Evolutionary conservation across 352 stramenopile genomes (phyloP), one percentile per base, ranked within the genome.

Genomic region (Lagenidium sp.): DNA sequence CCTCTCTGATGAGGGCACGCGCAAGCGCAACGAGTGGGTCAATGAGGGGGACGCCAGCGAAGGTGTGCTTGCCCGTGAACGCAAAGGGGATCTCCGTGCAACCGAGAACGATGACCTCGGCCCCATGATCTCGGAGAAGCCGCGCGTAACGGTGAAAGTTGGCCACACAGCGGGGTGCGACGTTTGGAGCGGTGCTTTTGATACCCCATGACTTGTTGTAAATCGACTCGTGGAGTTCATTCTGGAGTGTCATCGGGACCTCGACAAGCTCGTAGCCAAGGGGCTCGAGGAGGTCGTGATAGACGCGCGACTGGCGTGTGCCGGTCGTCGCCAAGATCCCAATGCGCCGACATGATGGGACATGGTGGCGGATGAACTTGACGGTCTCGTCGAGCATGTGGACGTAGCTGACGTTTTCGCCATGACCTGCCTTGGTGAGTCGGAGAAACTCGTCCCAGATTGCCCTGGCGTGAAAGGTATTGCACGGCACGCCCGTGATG

Each of bases 51-150:
- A 64, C 40, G 4, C 57, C 68, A 22, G 56, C 59, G 25, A 74
- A 59, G 4, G 52, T 50, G 8, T 64, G 65, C 19, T 75, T 66
- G 15, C 65, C 72, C 7, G 58, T 50, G 34, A 89, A 85, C 10
- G 71, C 73, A 35, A 89, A 85, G 11, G 76, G 76, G 34, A 89
- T 85, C 52, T 89, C 76, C 4, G 76, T 89, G 55, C 76, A 89
- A 42, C 76, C 76, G 39, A 89, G 62, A 21, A 89, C 65, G 26
- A 85, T 78, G 5, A 75, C 68, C 18, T 89, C 58, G 21, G 76
- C 76, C 19, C 73, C 76, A 3, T 56, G 32, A 3, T 68, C 61
- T 5, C 42, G 44, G 6, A 89, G 55, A 19, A 71, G 44, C 16
- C 56, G 44, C 3, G 69, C 70, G 31, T 82, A 89, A 11, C 57